Conservation (phyloP, 2,329 filamentous ascomycete genomes). For the Gaeumannomyces sp. region DNA sequence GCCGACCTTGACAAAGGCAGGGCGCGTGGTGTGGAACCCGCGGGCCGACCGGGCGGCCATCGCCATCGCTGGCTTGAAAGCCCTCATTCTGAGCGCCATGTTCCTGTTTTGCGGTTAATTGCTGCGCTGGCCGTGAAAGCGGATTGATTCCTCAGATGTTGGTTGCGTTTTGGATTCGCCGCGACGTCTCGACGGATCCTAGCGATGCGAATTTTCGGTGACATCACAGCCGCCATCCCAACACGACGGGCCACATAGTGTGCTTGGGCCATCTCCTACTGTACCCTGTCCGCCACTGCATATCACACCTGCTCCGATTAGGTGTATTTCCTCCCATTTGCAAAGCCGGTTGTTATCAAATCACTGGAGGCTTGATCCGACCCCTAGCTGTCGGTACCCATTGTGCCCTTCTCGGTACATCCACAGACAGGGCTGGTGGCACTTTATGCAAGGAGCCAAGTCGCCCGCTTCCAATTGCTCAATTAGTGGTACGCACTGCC, state of each 20-base stretch:
- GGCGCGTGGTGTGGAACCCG: slow-evolving; percentile 60
- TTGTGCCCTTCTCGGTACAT: too few relatives aligned
- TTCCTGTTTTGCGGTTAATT: background rate
- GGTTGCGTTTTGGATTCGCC: background rate
- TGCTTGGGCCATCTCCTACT: background rate
- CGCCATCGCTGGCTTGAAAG: slow-evolving; percentile 6
- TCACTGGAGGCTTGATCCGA: too few relatives aligned
- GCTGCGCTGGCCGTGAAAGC: background rate
- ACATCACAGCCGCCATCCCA: background rate
- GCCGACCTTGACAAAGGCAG: slow-evolving; percentile 64
- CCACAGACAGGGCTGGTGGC: too few relatives aligned
- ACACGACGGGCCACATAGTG: background rate
- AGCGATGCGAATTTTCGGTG: background rate
- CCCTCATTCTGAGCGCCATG: slow-evolving; percentile 8
- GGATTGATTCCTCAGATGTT: background rate
- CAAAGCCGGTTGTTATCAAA: too few relatives aligned
- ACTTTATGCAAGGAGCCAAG: too few relatives aligned
- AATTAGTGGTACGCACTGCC: too few relatives aligned
- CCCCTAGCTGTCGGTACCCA: too few relatives aligned
- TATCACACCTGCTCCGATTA: too few relatives aligned
- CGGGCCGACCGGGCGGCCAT: slow-evolving; percentile 14
- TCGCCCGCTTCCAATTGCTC: too few relatives aligned
- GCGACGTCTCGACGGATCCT: background rate
- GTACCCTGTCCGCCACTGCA: background rate
- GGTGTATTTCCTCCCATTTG: too few relatives aligned